Evolutionary conservation across 495 filamentous ascomycete genomes (phyloP).

Genomic region (Aspergillus saccharolyticus): DNA sequence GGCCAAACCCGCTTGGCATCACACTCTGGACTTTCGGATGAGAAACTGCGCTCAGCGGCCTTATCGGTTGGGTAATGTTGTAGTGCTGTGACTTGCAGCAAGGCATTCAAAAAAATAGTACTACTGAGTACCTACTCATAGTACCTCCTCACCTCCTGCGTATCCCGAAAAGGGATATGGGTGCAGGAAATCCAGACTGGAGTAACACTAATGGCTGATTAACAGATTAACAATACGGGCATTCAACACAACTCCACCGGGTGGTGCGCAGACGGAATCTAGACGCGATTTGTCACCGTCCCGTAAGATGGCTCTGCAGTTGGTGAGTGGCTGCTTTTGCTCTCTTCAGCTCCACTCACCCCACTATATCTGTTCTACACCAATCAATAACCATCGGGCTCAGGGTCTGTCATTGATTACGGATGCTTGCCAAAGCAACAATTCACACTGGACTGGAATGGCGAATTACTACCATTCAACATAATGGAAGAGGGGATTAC

Average conservation of each 20-base stretch:
- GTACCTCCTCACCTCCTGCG: background rate
- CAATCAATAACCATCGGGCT: conserved; percentile 3
- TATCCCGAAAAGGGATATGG: background rate
- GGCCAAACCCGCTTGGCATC: too few species aligned
- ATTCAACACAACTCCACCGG: background rate
- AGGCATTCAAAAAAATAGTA: too few species aligned
- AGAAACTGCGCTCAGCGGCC: too few species aligned
- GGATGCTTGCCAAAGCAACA: conserved; percentile 20
- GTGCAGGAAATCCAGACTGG: background rate
- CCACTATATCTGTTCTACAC: background rate
- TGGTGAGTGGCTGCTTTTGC: conserved; percentile 10
- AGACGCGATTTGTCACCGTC: conserved; percentile 33
- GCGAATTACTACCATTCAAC: too few species aligned
- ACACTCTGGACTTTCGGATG: too few species aligned
- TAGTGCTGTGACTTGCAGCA: too few species aligned
- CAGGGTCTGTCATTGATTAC: conserved; percentile 36
- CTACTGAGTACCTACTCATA: too few species aligned
- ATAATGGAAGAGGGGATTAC: background rate
- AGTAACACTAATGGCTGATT: background rate
- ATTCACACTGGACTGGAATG: too few species aligned
- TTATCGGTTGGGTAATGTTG: too few species aligned
- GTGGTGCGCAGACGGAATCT: background rate
- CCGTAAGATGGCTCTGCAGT: conserved; percentile 32
- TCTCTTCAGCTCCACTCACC: background rate
- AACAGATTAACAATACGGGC: conserved; percentile 1